phyloP scores from a whole-genome alignment of 805 yeast genomes.

The Suhomyces vadensis region DNA sequence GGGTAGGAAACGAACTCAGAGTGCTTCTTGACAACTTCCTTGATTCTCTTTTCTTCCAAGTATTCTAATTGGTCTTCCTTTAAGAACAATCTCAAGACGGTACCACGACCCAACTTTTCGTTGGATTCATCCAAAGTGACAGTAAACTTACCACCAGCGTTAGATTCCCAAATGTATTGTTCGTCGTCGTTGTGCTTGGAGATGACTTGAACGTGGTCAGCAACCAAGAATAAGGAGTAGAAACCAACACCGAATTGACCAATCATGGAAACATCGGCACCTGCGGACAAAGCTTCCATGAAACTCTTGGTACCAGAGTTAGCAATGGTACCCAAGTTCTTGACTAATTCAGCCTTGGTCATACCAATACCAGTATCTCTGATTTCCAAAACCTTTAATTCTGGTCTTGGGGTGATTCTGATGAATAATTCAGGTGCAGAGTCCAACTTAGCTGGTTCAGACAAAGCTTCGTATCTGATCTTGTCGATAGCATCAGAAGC shows the following conservation, averaged over 20 bases:
- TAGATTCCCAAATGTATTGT: conserved; percentile 99
- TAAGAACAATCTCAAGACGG: conserved; percentile 90
- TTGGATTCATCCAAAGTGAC: conserved; percentile 85
- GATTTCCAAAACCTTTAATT: conserved; percentile 88
- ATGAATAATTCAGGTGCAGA: conserved; percentile 95
- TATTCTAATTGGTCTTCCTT: conserved; percentile 99
- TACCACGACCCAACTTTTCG: conserved; percentile 92
- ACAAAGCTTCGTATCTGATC: conserved; percentile 93
- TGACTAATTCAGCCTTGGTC: conserved; percentile 98
- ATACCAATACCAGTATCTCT: conserved; percentile 99
- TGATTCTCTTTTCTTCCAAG: conserved; percentile 98
- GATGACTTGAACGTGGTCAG: conserved; percentile 97
- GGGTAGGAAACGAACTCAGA: conserved; percentile 99
- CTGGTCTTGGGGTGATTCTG: conserved; percentile 96
- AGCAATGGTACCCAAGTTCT: conserved; percentile 99
- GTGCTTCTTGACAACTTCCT: conserved; percentile 99
- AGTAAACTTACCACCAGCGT: conserved; percentile 99
- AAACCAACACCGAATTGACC: conserved; percentile 99
- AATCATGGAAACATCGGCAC: conserved; percentile 99
- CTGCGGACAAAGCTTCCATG: conserved; percentile 99
- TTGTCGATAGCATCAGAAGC: conserved; percentile 99
- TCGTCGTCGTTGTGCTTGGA: conserved; percentile 99
- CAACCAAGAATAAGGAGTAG: conserved; percentile 98
- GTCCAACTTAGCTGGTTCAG: conserved; percentile 89
- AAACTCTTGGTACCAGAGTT: conserved; percentile 99